Evolutionary conservation across 1,284 basidiomycete species (phyloP), one percentile per base, ranked within the genome.

Genomic region (Cerrena zonata): DNA sequence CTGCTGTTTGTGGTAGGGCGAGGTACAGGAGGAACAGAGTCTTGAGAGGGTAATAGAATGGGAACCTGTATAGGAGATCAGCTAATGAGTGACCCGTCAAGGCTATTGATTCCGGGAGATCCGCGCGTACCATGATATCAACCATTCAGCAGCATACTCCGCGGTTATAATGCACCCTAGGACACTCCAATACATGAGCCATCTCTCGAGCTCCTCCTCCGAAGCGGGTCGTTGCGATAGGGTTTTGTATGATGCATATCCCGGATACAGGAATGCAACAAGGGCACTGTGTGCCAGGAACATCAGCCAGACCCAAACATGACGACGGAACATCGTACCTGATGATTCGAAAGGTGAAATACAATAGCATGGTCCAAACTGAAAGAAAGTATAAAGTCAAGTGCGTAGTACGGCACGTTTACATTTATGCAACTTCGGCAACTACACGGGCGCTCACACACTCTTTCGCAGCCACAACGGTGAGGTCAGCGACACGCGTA

Each of bases 171-270:
- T 78, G 61, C 82, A 84, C 0, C 87, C 90, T 11, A 92, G 78
- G 0, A 92, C 89, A 26, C 82, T 85, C 90, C 90, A 92, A 61
- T 91, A 93, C 89, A 91, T 92, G 47, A 91, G 73, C 89, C 90
- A 91, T 69, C 86, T 72, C 64, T 92, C 90, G 4, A 92, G 73
- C 25, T 89, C 86, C 42, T 76, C 81, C 59, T 90, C 85, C 3
- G 85, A 82, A 0, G 86, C 86, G 34, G 89, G 87, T 41, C 89
- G 75, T 61, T 86, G 84, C 43, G 84, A 86, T 30, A 91, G 76
- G 0, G 82, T 80, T 72, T 93, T 93, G 72, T 90, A 93, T 22
- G 89, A 91, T 36, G 88, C 86, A 68, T 92, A 92, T 18, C 83
- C 84, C 0, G 90, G 89, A 63, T 92, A 92, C 30, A 92, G 73